Conservation (phyloP, 441 rosid species). For the Gossypium davidsonii region DNA sequence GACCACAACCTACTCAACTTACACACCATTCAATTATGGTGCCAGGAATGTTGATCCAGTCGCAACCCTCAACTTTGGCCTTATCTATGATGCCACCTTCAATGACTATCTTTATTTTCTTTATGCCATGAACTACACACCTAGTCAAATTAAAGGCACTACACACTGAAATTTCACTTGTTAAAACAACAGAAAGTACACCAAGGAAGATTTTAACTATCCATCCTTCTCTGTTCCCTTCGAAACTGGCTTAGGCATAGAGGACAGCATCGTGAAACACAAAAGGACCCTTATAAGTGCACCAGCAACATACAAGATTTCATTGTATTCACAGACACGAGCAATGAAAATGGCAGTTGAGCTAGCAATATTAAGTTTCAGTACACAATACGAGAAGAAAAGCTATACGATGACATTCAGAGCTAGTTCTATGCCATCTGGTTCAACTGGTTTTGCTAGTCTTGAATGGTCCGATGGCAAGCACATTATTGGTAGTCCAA, state of each 20-base stretch:
- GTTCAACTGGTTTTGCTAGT: slow-evolving; percentile 37
- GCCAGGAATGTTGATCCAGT: slow-evolving; percentile 34
- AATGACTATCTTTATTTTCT: slow-evolving; percentile 44
- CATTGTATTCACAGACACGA: slow-evolving; percentile 28
- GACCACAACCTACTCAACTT: slow-evolving; percentile 20
- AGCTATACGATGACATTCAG: slow-evolving; percentile 40
- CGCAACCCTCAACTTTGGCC: slow-evolving; percentile 36
- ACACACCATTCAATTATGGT: slow-evolving; percentile 36
- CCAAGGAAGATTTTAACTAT: slow-evolving; percentile 38
- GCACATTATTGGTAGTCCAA: slow-evolving; percentile 44
- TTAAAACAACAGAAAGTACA: slow-evolving; percentile 29
- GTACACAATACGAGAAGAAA: slow-evolving; percentile 37
- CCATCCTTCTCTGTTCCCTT: slow-evolving; percentile 53
- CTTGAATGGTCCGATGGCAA: slow-evolving; percentile 52
- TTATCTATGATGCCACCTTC: slow-evolving; percentile 33
- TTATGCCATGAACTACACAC: slow-evolving; percentile 44
- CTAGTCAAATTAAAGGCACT: slow-evolving; percentile 27
- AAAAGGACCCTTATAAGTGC: slow-evolving; percentile 46
- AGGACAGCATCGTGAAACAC: slow-evolving; percentile 37
- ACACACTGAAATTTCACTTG: slow-evolving; percentile 34
- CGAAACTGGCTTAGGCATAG: slow-evolving; percentile 33
- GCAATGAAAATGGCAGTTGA: slow-evolving; percentile 46
- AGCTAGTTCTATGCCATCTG: slow-evolving; percentile 55
- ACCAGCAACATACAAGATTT: slow-evolving; percentile 36
- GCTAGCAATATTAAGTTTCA: slow-evolving; percentile 41